phyloP scores from a whole-genome alignment of 2,329 filamentous ascomycete species.

The Botrytis deweyae region DNA sequence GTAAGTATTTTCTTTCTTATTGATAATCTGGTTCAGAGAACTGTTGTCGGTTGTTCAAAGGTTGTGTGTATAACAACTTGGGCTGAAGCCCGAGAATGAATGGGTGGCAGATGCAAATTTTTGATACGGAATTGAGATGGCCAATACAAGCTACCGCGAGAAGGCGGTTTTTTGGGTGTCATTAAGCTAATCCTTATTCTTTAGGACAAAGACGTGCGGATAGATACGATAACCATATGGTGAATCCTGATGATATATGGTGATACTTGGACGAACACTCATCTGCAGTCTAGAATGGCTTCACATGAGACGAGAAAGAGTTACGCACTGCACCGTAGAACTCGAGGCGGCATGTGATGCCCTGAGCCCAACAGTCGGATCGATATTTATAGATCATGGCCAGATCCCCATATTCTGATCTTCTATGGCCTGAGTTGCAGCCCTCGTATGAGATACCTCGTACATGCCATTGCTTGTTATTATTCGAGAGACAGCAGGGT shows the following conservation, averaged over 20 bases:
- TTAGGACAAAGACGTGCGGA: slow-evolving; percentile 3
- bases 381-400: background rate
- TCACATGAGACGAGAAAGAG: background rate
- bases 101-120: background rate
- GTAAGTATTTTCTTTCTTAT: background rate
- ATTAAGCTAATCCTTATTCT: background rate
- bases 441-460: no score
- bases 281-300: background rate
- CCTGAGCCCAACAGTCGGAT: background rate
- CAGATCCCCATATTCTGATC: background rate
- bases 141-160: no score
- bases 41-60: background rate
- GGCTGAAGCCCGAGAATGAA: no score
- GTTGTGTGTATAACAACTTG: no score
- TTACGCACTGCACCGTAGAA: no score
- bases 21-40: background rate
- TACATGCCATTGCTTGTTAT: background rate
- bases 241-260: slow-evolving; percentile 7
- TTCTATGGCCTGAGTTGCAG: no score
- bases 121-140: background rate
- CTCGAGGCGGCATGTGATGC: background rate
- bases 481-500: background rate
- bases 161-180: rapidly evolving
- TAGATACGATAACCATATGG: slow-evolving; percentile 19
- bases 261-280: background rate